Conservation (phyloP, 2,329 filamentous ascomycete genomes). For the Aspergillus quadricinctus region DNA sequence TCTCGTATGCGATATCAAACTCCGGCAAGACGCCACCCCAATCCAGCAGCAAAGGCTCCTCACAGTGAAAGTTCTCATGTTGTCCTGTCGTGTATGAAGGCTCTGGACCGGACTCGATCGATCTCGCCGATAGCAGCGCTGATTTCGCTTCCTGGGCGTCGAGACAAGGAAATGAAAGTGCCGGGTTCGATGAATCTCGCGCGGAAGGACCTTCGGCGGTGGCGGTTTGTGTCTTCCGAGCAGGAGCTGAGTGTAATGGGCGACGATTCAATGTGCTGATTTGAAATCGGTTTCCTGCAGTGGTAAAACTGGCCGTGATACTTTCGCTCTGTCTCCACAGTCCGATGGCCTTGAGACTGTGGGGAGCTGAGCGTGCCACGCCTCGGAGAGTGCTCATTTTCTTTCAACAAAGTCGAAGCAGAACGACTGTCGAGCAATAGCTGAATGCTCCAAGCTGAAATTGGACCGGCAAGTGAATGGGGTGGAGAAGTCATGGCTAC, state of each 20-base stretch:
- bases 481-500: neutral
- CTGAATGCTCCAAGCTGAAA: neutral
- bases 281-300: constrained; percentile 8
- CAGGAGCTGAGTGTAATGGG: constrained; percentile 18
- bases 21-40: constrained; percentile 91
- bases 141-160: constrained; percentile 78
- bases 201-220: constrained; percentile 17
- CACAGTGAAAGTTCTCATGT: constrained; percentile 72
- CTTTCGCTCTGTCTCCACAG: constrained; percentile 8
- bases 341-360: constrained; percentile 5
- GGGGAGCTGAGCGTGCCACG: constrained; percentile 13
- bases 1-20: constrained; percentile 89
- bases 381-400: constrained; percentile 16
- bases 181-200: constrained; percentile 63
- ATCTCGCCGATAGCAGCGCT: constrained; percentile 64
- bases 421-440: neutral
- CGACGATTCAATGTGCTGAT: constrained; percentile 2
- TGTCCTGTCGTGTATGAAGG: constrained; percentile 88
- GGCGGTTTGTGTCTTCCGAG: constrained; percentile 15
- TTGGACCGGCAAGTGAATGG: neutral
- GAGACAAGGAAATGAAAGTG: constrained; percentile 85
- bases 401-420: neutral
- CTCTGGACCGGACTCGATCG: constrained; percentile 74
- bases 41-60: constrained; percentile 74
- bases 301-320: neutral